A percentile compares a stretch with the other conserved stretches of the same genome.
Conservation (phyloP, 306 rosid species). For the Senna siamea region DNA sequence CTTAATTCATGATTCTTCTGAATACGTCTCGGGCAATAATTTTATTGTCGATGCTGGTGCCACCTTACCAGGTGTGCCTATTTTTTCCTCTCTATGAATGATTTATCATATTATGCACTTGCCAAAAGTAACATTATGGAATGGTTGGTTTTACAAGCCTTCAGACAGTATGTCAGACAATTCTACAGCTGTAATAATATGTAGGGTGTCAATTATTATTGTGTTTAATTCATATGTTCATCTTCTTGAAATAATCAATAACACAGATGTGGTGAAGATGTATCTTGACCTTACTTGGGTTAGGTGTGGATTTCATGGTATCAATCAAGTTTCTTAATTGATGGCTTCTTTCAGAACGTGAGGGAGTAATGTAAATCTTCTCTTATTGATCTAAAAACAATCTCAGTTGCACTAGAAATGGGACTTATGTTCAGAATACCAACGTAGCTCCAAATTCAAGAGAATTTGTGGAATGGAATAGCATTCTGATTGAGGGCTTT, state of each 20-base stretch:
- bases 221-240: neutral
- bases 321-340: no score
- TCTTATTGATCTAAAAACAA: no score
- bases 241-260: neutral
- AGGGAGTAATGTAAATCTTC: no score
- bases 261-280: neutral
- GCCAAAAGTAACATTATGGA: neutral
- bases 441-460: no score
- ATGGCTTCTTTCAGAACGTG: no score
- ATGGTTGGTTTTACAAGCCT: neutral
- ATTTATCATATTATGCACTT: constrained; percentile 22
- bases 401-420: no score
- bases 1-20: constrained; percentile 76
- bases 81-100: constrained; percentile 70
- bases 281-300: no score
- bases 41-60: constrained; percentile 73
- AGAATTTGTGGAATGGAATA: no score
- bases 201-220: neutral
- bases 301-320: no score
- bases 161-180: neutral
- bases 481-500: no score
- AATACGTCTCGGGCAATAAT: constrained; percentile 68
- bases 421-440: no score
- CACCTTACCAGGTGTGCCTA: constrained; percentile 73
- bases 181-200: no score